These are phyloP conservation scores for Zymoseptoria pseudotritici DNA, from an alignment of 2,329 filamentous ascomycete species.

Conservation along the genomic window DNA sequence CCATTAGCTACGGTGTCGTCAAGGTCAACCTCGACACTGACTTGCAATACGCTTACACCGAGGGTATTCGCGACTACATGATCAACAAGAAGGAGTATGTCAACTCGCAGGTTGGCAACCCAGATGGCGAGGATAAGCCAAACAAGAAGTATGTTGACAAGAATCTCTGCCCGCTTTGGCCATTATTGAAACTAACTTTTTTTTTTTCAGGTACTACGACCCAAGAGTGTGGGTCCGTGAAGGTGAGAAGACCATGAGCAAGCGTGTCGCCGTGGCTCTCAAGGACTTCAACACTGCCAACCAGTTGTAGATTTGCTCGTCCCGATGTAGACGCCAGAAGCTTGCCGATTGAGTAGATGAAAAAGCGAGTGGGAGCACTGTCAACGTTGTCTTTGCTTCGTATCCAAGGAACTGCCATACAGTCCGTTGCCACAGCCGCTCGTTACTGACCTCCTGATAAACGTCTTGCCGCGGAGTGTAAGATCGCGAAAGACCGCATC, in stretches of 20 bases:
- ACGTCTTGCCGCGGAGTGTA: too few species aligned
- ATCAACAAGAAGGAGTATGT: conserved; percentile 94
- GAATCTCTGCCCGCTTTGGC: too few species aligned
- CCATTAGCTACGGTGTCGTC: conserved; percentile 88
- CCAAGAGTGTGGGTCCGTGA: conserved; percentile 92
- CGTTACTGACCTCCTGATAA: too few species aligned
- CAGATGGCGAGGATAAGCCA: conserved; percentile 91
- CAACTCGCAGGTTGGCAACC: conserved; percentile 80
- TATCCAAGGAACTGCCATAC: not conserved
- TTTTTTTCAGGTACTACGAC: conserved; percentile 43
- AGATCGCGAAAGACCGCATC: too few species aligned
- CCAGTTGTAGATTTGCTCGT: conserved; percentile 53
- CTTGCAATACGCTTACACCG: conserved; percentile 89
- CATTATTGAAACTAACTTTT: not conserved
- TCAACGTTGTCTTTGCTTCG: not conserved
- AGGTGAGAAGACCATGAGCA: conserved; percentile 94
- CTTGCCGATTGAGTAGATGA: not conserved
- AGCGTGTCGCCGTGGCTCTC: conserved; percentile 71
- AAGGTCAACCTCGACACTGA: conserved; percentile 99
- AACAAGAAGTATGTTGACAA: conserved; percentile 72
- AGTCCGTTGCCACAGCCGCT: too few species aligned
- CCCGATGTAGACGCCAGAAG: not conserved
- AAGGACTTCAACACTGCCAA: conserved; percentile 84
- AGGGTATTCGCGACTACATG: conserved; percentile 90
- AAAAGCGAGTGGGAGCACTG: not conserved